A percentile compares a stretch with the other conserved stretches of the same genome.
Conservation (phyloP, 345 rosid species). For the Reutealis trisperma region DNA sequence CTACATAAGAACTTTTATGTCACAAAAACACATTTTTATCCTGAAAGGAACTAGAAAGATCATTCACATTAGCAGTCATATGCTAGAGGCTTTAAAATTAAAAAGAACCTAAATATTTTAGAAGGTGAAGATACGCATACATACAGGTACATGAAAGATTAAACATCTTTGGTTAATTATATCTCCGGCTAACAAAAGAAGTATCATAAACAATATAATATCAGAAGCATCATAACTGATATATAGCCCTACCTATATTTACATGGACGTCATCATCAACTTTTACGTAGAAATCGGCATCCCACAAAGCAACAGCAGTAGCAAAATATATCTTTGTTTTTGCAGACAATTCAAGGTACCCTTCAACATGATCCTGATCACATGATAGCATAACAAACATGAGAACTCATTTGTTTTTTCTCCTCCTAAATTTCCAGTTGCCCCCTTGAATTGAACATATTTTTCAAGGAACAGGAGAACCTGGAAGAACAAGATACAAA, state of each 20-base stretch:
- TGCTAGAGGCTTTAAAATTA: not conserved
- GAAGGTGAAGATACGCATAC: not conserved
- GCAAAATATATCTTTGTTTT: constrained; percentile 94
- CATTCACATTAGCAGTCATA: not conserved
- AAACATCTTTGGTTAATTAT: not conserved
- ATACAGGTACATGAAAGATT: not conserved
- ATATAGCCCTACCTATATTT: constrained; percentile 62
- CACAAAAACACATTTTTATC: not conserved
- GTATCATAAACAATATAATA: not conserved
- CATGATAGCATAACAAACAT: constrained; percentile 15
- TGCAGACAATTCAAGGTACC: constrained; percentile 94
- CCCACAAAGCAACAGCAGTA: constrained; percentile 83
- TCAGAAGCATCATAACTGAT: not conserved
- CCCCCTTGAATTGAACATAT: not conserved
- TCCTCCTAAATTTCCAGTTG: not conserved
- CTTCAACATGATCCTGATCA: constrained; percentile 92
- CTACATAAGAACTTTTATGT: not conserved
- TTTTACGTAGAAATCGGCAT: constrained; percentile 96
- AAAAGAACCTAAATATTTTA: not conserved
- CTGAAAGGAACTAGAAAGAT: not conserved
- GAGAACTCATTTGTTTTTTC: not conserved
- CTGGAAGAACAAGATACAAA: not conserved
- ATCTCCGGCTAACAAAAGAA: not conserved
- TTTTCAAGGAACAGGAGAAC: constrained; percentile 3
- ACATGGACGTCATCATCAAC: constrained; percentile 99